These are phyloP conservation scores for Eutypa lata DNA, from an alignment of 2,329 filamentous ascomycete genomes.

Conservation along the genomic window DNA sequence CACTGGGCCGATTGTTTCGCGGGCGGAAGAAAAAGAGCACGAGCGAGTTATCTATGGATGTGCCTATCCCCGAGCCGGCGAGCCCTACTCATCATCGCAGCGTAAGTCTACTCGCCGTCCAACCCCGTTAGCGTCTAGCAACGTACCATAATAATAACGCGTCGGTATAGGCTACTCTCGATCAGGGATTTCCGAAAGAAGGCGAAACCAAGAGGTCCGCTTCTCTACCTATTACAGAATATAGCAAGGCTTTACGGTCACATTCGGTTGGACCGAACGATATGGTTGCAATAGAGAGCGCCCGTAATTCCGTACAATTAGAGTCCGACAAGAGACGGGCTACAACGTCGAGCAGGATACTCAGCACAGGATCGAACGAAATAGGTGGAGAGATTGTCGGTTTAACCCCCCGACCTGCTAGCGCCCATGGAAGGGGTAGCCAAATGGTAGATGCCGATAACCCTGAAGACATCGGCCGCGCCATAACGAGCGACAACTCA, in stretches of 20 bases:
- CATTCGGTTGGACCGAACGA: slow-evolving; percentile 59
- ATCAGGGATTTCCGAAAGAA: slow-evolving; percentile 27
- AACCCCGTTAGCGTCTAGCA: background rate
- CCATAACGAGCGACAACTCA: slow-evolving; percentile 54
- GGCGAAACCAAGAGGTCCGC: slow-evolving; percentile 51
- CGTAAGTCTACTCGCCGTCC: slow-evolving; percentile 36
- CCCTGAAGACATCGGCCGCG: slow-evolving; percentile 57
- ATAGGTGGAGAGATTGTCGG: slow-evolving; percentile 47
- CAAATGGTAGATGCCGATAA: slow-evolving; percentile 38
- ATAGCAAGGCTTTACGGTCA: slow-evolving; percentile 57
- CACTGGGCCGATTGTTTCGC: slow-evolving; percentile 57
- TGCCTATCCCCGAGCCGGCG: slow-evolving; percentile 22
- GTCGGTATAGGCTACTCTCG: slow-evolving; percentile 34
- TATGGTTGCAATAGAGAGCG: slow-evolving; percentile 50
- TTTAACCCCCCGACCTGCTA: slow-evolving; percentile 60
- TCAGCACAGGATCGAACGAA: slow-evolving; percentile 33
- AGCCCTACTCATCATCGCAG: slow-evolving; percentile 42
- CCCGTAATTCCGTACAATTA: slow-evolving; percentile 49
- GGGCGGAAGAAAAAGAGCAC: slow-evolving; percentile 51
- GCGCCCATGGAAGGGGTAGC: slow-evolving; percentile 51
- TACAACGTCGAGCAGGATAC: slow-evolving; percentile 39
- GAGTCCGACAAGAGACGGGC: slow-evolving; percentile 42
- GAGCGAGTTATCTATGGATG: slow-evolving; percentile 28
- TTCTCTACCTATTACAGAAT: slow-evolving; percentile 59
- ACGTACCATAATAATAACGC: slow-evolving; percentile 2